These are phyloP conservation scores for Fusarium nisikadoi DNA, from an alignment of 2,329 filamentous ascomycete genomes.

Conservation along the genomic window DNA sequence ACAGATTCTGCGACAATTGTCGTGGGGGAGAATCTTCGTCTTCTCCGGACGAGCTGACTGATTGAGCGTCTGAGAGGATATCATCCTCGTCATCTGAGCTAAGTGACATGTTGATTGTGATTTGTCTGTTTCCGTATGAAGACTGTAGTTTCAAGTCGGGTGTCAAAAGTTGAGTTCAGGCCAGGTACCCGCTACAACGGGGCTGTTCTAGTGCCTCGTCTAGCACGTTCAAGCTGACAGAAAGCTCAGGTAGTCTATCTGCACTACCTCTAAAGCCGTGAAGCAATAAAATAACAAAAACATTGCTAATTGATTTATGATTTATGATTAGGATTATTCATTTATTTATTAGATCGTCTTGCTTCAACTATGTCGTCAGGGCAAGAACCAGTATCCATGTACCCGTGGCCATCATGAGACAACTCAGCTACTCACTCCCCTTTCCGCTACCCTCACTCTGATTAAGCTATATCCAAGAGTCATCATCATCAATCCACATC, in stretches of 20 bases:
- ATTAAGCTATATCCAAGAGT: slow-evolving; percentile 13
- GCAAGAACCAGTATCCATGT: neutral
- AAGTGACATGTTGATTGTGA: slow-evolving; percentile 43
- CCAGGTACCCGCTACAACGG: slow-evolving; percentile 25
- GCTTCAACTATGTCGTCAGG: neutral
- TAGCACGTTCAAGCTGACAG: neutral
- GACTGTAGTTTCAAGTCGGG: neutral
- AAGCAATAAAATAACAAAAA: too few species aligned
- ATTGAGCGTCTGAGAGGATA: slow-evolving; percentile 50
- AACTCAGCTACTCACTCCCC: neutral
- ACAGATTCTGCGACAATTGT: slow-evolving; percentile 64
- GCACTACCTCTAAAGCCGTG: neutral
- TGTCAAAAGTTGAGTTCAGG: slow-evolving; percentile 16
- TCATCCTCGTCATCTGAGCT: slow-evolving; percentile 53
- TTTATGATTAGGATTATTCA: neutral
- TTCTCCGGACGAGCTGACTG: slow-evolving; percentile 48
- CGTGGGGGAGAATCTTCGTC: slow-evolving; percentile 53
- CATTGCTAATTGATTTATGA: neutral
- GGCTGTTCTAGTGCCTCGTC: slow-evolving; percentile 15
- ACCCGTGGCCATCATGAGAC: neutral
- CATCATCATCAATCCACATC: slow-evolving; percentile 43
- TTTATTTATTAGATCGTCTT: neutral
- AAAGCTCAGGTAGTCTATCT: slow-evolving; percentile 10
- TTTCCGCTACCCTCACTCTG: neutral
- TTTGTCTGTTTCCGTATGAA: neutral